These are phyloP conservation scores for Aspergillus panamensis DNA, from an alignment of 495 filamentous ascomycete species.

Conservation along the genomic window DNA sequence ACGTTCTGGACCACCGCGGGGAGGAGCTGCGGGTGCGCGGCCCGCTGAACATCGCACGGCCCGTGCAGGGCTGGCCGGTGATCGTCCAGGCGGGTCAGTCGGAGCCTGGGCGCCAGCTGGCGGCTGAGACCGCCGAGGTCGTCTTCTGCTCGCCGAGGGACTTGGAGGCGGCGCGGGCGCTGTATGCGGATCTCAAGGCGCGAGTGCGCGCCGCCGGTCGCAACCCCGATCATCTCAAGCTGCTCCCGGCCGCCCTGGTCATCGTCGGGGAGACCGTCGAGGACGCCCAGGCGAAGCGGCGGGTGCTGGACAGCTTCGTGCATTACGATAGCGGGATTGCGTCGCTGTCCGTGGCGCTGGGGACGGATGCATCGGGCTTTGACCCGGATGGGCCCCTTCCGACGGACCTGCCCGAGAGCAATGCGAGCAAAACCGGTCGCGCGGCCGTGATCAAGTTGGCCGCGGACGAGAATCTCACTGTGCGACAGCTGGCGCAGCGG, in stretches of 20 bases:
- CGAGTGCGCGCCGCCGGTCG: slow-evolving; percentile 43
- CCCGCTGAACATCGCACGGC: slow-evolving; percentile 51
- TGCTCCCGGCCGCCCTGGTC: slow-evolving; percentile 51
- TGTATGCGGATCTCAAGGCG: slow-evolving; percentile 52
- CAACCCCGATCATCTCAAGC: slow-evolving; percentile 44
- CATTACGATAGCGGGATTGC: slow-evolving; percentile 56
- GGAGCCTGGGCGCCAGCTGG: slow-evolving; percentile 51
- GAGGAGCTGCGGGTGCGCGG: slow-evolving; percentile 45
- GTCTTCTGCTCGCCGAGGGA: slow-evolving; percentile 46
- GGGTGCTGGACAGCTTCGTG: slow-evolving; percentile 49
- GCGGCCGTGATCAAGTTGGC: slow-evolving; percentile 44
- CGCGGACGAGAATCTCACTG: slow-evolving; percentile 41
- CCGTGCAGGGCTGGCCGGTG: slow-evolving; percentile 55
- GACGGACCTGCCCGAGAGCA: slow-evolving; percentile 47
- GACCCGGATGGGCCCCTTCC: slow-evolving; percentile 50
- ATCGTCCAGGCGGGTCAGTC: slow-evolving; percentile 55
- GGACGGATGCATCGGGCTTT: slow-evolving; percentile 43
- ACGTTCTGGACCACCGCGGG: slow-evolving; percentile 49
- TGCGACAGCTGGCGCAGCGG: slow-evolving; percentile 49
- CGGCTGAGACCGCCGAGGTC: slow-evolving; percentile 53
- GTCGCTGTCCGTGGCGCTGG: slow-evolving; percentile 49
- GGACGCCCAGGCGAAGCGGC: slow-evolving; percentile 47
- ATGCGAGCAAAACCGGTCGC: slow-evolving; percentile 50
- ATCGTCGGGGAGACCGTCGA: slow-evolving; percentile 41
- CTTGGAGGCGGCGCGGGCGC: slow-evolving; percentile 44